These are phyloP conservation scores for Populus alba DNA, from an alignment of 345 rosid species.

Conservation along the genomic window DNA sequence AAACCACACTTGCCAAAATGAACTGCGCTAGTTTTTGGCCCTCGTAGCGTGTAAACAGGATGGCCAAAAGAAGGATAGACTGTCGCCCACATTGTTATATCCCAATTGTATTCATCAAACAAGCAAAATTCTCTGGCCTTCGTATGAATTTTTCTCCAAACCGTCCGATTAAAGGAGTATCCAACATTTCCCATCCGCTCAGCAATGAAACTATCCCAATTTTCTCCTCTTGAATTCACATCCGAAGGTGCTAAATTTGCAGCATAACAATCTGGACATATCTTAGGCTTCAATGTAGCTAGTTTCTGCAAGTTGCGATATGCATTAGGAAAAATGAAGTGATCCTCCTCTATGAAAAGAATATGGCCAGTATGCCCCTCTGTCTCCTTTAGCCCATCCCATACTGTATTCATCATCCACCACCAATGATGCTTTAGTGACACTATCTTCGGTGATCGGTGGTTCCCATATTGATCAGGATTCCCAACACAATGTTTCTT, in stretches of 20 bases:
- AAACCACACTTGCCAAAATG: conserved; percentile 98
- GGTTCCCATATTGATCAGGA: conserved; percentile 96
- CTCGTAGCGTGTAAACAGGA: conserved; percentile 82
- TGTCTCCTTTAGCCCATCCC: conserved; percentile 93
- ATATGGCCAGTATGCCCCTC: conserved; percentile 56
- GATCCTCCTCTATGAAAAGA: conserved; percentile 97
- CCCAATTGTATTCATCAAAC: conserved; percentile 98
- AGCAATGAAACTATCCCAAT: conserved; percentile 58
- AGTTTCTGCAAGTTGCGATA: conserved; percentile 86
- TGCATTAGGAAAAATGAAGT: conserved; percentile 88
- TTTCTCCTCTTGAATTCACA: conserved; percentile 90
- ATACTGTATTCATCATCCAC: conserved; percentile 99
- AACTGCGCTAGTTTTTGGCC: conserved; percentile 86
- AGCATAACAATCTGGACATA: conserved; percentile 86
- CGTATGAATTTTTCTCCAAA: conserved; percentile 78
- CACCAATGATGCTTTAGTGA: conserved; percentile 99
- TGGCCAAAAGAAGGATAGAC: conserved; percentile 88
- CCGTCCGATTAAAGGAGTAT: conserved; percentile 74
- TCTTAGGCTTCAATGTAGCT: conserved; percentile 49
- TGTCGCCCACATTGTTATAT: conserved; percentile 96
- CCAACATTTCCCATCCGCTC: conserved; percentile 98
- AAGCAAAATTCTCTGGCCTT: conserved; percentile 83
- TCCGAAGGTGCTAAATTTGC: conserved; percentile 91
- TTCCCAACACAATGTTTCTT: conserved; percentile 60
- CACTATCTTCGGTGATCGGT: conserved; percentile 75